A percentile compares a stretch with the other conserved stretches of the same genome.
Conservation (phyloP, 2,329 filamentous ascomycete genomes). For the Chrysoporthe austroafricana region DNA sequence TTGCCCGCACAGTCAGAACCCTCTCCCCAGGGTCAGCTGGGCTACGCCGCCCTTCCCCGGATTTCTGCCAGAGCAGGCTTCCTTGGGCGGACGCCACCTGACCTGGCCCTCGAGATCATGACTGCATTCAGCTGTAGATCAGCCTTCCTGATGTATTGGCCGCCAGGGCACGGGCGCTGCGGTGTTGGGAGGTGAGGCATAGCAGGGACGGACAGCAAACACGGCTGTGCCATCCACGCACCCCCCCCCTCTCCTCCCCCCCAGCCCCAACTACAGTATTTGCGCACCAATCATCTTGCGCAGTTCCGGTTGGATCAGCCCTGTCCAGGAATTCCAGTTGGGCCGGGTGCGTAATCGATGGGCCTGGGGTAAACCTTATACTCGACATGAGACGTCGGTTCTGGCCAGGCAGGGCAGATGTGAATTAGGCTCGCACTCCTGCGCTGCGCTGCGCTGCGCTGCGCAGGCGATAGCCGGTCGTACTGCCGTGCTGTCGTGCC, state of each 20-base stretch:
- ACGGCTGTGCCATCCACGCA: background rate
- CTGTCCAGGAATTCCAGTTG: background rate
- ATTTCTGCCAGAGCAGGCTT: background rate
- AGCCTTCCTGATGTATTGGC: background rate
- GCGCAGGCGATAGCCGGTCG: too few relatives aligned
- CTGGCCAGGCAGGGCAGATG: background rate
- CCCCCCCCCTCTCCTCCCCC: background rate
- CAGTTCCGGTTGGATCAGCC: background rate
- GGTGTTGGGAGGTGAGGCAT: background rate
- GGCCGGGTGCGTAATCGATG: background rate
- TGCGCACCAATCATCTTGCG: constrained; percentile 18
- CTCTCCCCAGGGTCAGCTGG: constrained; percentile 25
- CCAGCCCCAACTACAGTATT: constrained; percentile 4
- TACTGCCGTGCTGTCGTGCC: too few relatives aligned
- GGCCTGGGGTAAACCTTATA: background rate
- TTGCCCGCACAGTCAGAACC: background rate
- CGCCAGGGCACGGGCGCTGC: background rate
- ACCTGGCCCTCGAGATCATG: background rate
- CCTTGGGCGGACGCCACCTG: background rate
- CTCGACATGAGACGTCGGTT: background rate
- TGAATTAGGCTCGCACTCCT: background rate
- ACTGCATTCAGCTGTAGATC: background rate
- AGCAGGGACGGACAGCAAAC: background rate
- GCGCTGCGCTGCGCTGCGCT: too few relatives aligned
- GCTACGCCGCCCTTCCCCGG: constrained; percentile 17